These are phyloP conservation scores for Chlorophyllum brunneum DNA, from an alignment of 768 basidiomycete genomes.

Conservation along the genomic window DNA sequence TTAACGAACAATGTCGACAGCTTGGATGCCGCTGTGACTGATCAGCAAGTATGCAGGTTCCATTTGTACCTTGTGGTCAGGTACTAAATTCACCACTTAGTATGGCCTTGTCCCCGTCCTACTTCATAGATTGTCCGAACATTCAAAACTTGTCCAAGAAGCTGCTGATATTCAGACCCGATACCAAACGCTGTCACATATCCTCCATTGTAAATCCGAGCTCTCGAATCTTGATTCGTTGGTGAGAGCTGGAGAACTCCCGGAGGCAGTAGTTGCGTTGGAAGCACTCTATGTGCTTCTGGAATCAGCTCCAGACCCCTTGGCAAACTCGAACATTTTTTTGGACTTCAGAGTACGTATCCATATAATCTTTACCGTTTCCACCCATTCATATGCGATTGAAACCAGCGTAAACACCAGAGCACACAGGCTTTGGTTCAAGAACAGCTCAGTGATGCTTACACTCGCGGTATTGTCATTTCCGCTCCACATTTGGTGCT, in stretches of 20 bases:
- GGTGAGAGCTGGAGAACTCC: conserved; percentile 54
- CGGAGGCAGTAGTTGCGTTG: conserved; percentile 54
- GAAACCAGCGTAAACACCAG: conserved; percentile 48
- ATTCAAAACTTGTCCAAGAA: conserved; percentile 62
- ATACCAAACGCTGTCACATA: conserved; percentile 49
- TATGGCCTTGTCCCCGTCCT: conserved; percentile 65
- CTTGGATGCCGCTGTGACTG: conserved; percentile 47
- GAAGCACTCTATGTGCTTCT: conserved; percentile 41
- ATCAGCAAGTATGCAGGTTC: conserved; percentile 48
- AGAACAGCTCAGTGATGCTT: conserved; percentile 72
- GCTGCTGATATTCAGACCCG: conserved; percentile 49
- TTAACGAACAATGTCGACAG: conserved; percentile 51
- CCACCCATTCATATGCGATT: neutral
- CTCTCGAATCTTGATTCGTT: conserved; percentile 42
- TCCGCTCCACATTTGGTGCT: conserved; percentile 48
- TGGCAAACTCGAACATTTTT: conserved; percentile 50
- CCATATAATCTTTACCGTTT: conserved; percentile 5
- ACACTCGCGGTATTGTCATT: conserved; percentile 52
- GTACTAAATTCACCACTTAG: conserved; percentile 32
- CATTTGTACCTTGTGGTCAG: conserved; percentile 8
- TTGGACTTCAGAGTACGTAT: conserved; percentile 55
- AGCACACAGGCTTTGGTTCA: conserved; percentile 55
- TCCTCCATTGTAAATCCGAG: conserved; percentile 47
- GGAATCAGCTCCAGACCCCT: conserved; percentile 41
- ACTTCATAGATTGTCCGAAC: conserved; percentile 49